Conservation (phyloP, 139 green algal genomes). For the Closterium sp. region DNA sequence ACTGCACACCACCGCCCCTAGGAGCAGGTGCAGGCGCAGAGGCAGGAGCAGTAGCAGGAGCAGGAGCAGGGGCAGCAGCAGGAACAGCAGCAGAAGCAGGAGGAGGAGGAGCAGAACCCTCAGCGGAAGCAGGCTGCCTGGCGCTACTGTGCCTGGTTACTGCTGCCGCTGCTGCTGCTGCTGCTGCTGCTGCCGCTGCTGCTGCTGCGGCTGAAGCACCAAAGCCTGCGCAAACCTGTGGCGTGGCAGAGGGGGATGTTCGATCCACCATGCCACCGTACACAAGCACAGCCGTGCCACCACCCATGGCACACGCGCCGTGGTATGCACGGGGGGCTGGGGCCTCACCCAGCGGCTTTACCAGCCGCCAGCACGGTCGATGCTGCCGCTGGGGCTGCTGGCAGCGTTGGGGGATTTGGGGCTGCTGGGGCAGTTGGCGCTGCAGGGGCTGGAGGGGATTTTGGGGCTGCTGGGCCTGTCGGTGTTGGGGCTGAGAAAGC, state of each 20-base stretch:
- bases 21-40: neutral
- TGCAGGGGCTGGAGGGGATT: too few species aligned
- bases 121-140: neutral
- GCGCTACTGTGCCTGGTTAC: neutral
- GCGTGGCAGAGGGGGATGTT: neutral
- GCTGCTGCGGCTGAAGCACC: too few species aligned
- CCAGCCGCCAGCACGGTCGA: neutral
- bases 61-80: neutral
- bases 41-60: neutral
- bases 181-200: too few species aligned
- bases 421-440: too few species aligned
- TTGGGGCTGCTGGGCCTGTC: too few species aligned
- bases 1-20: neutral
- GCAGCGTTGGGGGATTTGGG: too few species aligned
- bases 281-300: neutral
- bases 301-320: neutral
- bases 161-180: too few species aligned
- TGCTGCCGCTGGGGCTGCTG: too few species aligned
- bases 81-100: neutral
- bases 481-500: too few species aligned
- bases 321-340: neutral
- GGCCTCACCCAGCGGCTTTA: neutral
- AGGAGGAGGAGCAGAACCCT: neutral
- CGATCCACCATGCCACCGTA: neutral
- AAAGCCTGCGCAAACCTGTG: too few species aligned